Base-by-base conservation (phyloP, 2,329 filamentous ascomycete genomes). In the Cucurbitaria berberidis region DNA sequence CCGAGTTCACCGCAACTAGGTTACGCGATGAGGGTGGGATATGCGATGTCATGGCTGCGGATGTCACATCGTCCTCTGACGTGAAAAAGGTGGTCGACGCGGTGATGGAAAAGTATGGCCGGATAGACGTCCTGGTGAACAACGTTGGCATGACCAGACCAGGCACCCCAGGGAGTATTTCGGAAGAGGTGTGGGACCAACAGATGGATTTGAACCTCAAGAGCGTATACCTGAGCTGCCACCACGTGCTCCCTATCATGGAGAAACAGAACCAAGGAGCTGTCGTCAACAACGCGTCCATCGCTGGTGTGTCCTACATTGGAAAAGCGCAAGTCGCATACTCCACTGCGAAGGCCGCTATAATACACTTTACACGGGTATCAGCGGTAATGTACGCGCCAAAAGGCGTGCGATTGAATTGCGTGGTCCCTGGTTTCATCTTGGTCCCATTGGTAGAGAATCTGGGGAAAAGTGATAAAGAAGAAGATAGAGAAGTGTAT, bases 151-250 rank as follows among this genome's bases (percentile, higher is more conserved):
- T 76, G 18, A 81, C 78, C 0, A 78, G 82, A 45, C 79, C 78
- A 0, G 83, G 83, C 0, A 76, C 77, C 26, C 79, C 83, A 0
- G 82, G 77, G 18, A 64, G 63, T 29, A 80, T 85, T 75, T 40
- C 50, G 0, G 82, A 85, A 48, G 74, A 76, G 1, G 61, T 75
- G 0, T 86, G 82, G 83, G 79, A 85, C 57, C 52, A 70, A 0
- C 83, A 86, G 53, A 76, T 83, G 45, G 77, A 81, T 9, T 67
- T 85, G 35, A 86, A 86, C 57, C 71, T 86, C 16, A 85, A 84
- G 60, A 81, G 76, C 27, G 79, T 84, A 0, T 86, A 84, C 54
- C 64, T 84, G 5, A 79, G 78, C 2, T 81, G 78, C 38, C 83
- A 85, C 51, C 64, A 79, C 10, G 80, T 83, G 0, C 66, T 85